phyloP scores from a whole-genome alignment of 78 protist species.

The Dictyostelium brefeldianum region DNA sequence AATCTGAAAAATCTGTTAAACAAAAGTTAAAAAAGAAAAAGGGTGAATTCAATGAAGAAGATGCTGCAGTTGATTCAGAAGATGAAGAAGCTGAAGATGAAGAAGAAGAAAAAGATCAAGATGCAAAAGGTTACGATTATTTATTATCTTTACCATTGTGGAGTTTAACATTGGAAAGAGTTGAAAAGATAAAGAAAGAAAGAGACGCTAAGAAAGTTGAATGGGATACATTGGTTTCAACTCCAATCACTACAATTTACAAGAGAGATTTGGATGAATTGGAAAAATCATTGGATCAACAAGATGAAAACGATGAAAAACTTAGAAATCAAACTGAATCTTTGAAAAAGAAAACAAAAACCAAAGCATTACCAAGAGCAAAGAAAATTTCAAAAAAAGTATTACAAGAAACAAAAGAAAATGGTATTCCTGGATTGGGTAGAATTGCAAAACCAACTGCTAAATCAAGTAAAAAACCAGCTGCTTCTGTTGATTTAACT shows the following conservation, averaged over 20 bases:
- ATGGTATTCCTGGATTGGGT: neutral
- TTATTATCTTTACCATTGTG: conserved; percentile 87
- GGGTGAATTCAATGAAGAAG: neutral
- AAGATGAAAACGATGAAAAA: conserved; percentile 33
- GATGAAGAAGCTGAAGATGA: neutral
- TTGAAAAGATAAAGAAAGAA: conserved; percentile 77
- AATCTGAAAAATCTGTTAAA: conserved; percentile 9
- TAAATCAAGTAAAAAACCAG: conserved; percentile 24
- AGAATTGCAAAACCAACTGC: neutral
- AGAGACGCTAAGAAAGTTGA: conserved; percentile 66
- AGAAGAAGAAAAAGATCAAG: conserved; percentile 46
- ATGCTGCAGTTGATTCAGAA: conserved; percentile 18
- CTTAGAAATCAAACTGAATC: neutral
- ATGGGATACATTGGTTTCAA: conserved; percentile 50
- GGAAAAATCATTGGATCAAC: conserved; percentile 16
- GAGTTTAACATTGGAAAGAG: conserved; percentile 89
- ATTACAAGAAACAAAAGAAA: neutral
- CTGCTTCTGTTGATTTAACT: neutral
- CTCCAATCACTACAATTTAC: conserved; percentile 69
- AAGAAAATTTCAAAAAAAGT: conserved; percentile 1
- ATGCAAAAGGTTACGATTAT: conserved; percentile 63
- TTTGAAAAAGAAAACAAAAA: conserved; percentile 3
- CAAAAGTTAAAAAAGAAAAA: conserved; percentile 1
- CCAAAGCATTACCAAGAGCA: conserved; percentile 47
- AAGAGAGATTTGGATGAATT: conserved; percentile 60